Evolutionary conservation across 1,139 yeast genomes (phyloP).

Genomic region (Hyphopichia pseudoburtonii): DNA sequence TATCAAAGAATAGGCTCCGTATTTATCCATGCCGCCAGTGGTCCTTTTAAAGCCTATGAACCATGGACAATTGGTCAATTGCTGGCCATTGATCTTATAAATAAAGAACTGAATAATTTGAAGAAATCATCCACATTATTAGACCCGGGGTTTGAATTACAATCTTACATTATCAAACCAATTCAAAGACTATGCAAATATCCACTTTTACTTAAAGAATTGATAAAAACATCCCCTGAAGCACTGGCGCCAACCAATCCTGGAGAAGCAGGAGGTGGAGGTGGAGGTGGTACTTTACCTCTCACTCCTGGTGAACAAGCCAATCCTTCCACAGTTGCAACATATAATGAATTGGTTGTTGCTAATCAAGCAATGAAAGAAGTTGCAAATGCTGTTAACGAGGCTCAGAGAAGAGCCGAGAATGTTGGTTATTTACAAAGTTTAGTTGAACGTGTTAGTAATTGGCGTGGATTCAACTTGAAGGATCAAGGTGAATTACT

Average conservation of each 20-base stretch:
- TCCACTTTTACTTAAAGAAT: slow-evolving; percentile 76
- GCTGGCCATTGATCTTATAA: slow-evolving; percentile 80
- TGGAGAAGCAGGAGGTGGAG: too few relatives aligned
- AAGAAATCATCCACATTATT: slow-evolving; percentile 59
- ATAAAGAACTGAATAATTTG: slow-evolving; percentile 59
- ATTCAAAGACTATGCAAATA: slow-evolving; percentile 93
- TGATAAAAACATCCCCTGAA: slow-evolving; percentile 59
- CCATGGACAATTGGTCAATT: slow-evolving; percentile 88
- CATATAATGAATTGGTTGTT: slow-evolving; percentile 65
- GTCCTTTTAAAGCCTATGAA: slow-evolving; percentile 85
- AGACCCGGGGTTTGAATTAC: slow-evolving; percentile 87
- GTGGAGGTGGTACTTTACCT: slow-evolving; percentile 13
- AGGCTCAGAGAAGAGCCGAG: slow-evolving; percentile 90
- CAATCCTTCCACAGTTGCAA: slow-evolving; percentile 52
- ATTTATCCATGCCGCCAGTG: slow-evolving; percentile 73
- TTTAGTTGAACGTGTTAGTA: slow-evolving; percentile 69
- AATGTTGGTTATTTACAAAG: slow-evolving; percentile 72
- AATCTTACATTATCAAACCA: slow-evolving; percentile 87
- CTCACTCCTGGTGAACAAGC: background rate
- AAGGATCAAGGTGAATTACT: slow-evolving; percentile 83
- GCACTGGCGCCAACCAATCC: too few relatives aligned
- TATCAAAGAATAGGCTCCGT: slow-evolving; percentile 87
- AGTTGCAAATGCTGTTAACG: slow-evolving; percentile 86
- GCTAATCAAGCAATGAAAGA: slow-evolving; percentile 66
- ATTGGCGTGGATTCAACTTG: slow-evolving; percentile 93